Evolutionary conservation across 2,329 filamentous ascomycete species (phyloP).

Genomic region (Cladosporium velox): DNA sequence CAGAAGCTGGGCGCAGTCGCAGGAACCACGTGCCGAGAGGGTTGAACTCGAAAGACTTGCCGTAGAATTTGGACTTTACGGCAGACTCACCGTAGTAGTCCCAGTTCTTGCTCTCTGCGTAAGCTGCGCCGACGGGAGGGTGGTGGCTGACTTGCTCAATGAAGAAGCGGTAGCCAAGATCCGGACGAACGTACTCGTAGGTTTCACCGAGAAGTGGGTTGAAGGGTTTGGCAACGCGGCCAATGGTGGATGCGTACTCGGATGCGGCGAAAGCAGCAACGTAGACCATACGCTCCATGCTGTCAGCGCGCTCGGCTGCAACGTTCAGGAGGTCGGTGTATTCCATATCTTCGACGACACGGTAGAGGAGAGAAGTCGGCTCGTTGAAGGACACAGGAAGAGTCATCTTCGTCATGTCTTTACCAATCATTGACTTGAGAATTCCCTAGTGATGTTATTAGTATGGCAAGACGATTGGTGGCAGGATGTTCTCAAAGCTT

Average conservation of each 20-base stretch:
- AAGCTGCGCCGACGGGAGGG: slow-evolving; percentile 89
- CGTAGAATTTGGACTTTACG: slow-evolving; percentile 95
- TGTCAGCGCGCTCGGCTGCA: slow-evolving; percentile 81
- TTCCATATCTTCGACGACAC: slow-evolving; percentile 97
- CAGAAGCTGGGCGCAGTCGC: slow-evolving; percentile 72
- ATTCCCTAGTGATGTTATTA: slow-evolving; percentile 66
- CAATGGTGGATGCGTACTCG: slow-evolving; percentile 95
- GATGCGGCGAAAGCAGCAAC: slow-evolving; percentile 94
- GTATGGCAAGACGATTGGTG: not conserved
- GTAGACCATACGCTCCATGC: slow-evolving; percentile 88
- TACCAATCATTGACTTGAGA: slow-evolving; percentile 98
- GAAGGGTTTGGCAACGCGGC: slow-evolving; percentile 95
- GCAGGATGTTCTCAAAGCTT: slow-evolving; percentile 42
- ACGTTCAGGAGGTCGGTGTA: slow-evolving; percentile 90
- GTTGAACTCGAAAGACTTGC: slow-evolving; percentile 96
- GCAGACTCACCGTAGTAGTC: slow-evolving; percentile 95
- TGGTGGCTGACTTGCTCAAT: slow-evolving; percentile 98
- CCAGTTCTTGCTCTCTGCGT: slow-evolving; percentile 90
- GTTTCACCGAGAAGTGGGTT: slow-evolving; percentile 96
- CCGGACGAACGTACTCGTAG: slow-evolving; percentile 91
- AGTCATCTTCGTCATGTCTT: slow-evolving; percentile 99
- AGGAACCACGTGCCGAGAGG: slow-evolving; percentile 97
- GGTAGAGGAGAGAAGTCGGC: slow-evolving; percentile 90
- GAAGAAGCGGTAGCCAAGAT: slow-evolving; percentile 98
- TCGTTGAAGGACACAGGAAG: slow-evolving; percentile 98